These are phyloP conservation scores for Scleroderma citrinum DNA, from an alignment of 768 basidiomycete species.

Conservation along the genomic window DNA sequence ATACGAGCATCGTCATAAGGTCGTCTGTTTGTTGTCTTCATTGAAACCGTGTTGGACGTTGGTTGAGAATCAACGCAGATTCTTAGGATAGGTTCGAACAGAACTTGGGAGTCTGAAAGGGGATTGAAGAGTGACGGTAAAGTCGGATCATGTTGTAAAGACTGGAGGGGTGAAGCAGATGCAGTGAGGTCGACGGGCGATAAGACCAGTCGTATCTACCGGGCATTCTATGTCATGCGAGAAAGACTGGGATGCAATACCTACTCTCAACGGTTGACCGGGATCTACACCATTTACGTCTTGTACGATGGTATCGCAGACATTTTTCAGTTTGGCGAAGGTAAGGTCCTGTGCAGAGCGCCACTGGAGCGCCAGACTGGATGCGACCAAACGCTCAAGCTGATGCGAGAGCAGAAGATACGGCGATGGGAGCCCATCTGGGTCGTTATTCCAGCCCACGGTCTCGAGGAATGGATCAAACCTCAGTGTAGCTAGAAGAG, in stretches of 20 bases:
- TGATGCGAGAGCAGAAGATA: constrained; percentile 62
- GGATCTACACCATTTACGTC: constrained; percentile 10
- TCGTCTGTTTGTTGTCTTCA: constrained; percentile 65
- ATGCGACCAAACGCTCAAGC: constrained; percentile 49
- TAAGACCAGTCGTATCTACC: constrained; percentile 50
- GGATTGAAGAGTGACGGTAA: constrained; percentile 33
- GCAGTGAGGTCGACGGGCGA: constrained; percentile 34
- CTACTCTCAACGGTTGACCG: constrained; percentile 21
- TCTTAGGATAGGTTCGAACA: constrained; percentile 33
- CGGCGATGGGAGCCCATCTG: constrained; percentile 43
- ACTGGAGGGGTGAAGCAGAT: constrained; percentile 26
- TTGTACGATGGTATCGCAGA: constrained; percentile 43
- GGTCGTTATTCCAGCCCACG: constrained; percentile 53
- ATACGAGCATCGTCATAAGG: constrained; percentile 60
- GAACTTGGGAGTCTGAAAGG: constrained; percentile 18
- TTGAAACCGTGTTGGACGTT: constrained; percentile 45
- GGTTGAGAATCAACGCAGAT: constrained; percentile 51
- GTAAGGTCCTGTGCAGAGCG: constrained; percentile 28
- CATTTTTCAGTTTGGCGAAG: constrained; percentile 33
- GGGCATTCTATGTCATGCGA: not conserved
- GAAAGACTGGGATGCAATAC: not conserved
- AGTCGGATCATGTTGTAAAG: constrained; percentile 37
- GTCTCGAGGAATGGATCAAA: constrained; percentile 47
- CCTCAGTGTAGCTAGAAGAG: constrained; percentile 49
- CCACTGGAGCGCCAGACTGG: constrained; percentile 52